Percentiles rank a stretch among this genome's conserved stretches.
phyloP scores from a whole-genome alignment of 257 asterid species.

The Nicotiana benthamiana region DNA sequence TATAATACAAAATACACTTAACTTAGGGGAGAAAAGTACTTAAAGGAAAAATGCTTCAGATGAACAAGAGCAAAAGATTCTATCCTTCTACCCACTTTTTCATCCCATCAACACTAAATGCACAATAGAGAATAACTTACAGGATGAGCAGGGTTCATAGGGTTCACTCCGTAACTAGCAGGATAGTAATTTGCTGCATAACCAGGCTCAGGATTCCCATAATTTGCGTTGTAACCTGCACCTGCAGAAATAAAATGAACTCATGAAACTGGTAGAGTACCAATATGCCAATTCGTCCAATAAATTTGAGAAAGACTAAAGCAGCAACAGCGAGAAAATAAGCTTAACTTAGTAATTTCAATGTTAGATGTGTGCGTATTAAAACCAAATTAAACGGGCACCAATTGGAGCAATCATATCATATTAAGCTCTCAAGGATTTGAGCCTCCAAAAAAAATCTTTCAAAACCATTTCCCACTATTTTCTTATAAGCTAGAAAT shows the following conservation, averaged over 20 bases:
- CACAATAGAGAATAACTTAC: constrained; percentile 30
- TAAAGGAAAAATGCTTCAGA: not conserved
- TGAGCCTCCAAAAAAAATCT: not conserved
- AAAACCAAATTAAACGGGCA: not conserved
- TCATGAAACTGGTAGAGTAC: constrained; percentile 1
- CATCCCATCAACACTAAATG: not conserved
- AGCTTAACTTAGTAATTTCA: too few relatives aligned
- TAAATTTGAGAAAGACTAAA: not conserved
- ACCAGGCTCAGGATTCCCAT: constrained; percentile 52
- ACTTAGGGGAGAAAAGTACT: not conserved
- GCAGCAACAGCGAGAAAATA: not conserved
- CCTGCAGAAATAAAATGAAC: constrained; percentile 33
- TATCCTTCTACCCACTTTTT: not conserved
- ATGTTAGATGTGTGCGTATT: not conserved
- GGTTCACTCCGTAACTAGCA: constrained; percentile 51
- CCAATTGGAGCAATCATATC: not conserved
- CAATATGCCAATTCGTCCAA: not conserved
- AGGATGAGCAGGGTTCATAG: constrained; percentile 49
- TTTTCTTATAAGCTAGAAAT: not conserved
- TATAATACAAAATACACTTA: constrained; percentile 25
- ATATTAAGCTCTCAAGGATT: not conserved
- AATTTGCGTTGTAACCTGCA: constrained; percentile 44
- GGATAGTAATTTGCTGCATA: constrained; percentile 61
- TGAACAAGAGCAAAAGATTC: not conserved
- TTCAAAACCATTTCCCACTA: not conserved